Base-by-base conservation (phyloP, 129 eudicot species). In the Dittrichia graveolens region DNA sequence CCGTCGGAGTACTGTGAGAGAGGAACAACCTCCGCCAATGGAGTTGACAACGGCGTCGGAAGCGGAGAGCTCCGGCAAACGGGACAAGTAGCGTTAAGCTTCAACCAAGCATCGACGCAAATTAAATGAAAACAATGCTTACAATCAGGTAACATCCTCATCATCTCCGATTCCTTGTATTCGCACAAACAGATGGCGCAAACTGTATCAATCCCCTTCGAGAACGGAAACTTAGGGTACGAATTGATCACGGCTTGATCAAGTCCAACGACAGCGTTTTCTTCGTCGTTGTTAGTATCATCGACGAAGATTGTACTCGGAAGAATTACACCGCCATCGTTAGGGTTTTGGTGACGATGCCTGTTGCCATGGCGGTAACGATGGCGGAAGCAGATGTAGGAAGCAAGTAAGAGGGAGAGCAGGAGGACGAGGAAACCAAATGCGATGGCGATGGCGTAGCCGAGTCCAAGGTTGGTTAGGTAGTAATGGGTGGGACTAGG, bases 21-120 rank as follows among this genome's bases (percentile, higher is more conserved):
- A 54, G 98, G 98, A 69, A 92, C 96, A 65, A 92, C 89, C 80
- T 92, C 98, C 18, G 93, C 81, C 67, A 92, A 43, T 79, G 98
- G 98, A 47, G 98, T 93, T 3, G 96, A 87, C 45, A 93, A 66
- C 65, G 98, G 98, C 65, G 98, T 93, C 19, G 98, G 98, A 31
- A 93, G 84, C 66, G 98, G 98, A 44, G 98, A 93, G 68, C 71
- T 93, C 67, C 98, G 90, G 66, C 98, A 93, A 43, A 93, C 96
- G 2, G 98, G 98, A 68, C 98, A 93, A n/a, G 90, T 83, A 19
- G 92, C 95, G 72, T 87, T 89, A 9, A 87, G 50, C 79, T 81
- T 86, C 69, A 93, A 77, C 96, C 98, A 93, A 31, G 95, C 96
- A 68, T 93, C 98, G 57, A 93, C 83, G 49, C 98, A 93, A 13